Evolutionary conservation across 805 yeast genomes (phyloP).

Genomic region (Metschnikowia henanensis): DNA sequence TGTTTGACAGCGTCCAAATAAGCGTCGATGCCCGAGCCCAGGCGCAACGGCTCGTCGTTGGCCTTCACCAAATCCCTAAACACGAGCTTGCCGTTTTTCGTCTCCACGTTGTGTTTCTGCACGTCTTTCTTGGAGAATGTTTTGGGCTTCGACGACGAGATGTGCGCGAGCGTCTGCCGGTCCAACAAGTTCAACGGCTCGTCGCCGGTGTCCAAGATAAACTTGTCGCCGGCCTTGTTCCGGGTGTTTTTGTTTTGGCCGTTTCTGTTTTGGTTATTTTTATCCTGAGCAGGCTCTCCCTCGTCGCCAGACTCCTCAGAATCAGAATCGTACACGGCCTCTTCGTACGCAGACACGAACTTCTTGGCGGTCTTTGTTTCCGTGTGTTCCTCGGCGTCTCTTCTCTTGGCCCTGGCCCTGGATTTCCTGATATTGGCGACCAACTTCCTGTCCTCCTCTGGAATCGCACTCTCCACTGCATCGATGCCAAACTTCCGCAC

Average conservation of each 20-base stretch:
- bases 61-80: conserved; percentile 50
- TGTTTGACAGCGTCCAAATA: conserved; percentile 91
- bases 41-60: conserved; percentile 44
- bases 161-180: conserved; percentile 78
- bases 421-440: conserved; percentile 83
- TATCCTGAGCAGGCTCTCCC: too few species aligned
- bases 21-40: conserved; percentile 73
- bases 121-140: conserved; percentile 48
- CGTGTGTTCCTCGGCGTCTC: conserved; percentile 44
- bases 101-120: conserved; percentile 32
- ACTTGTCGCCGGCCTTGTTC: conserved; percentile 49
- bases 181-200: conserved; percentile 88
- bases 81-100: conserved; percentile 67
- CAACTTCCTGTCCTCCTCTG: conserved; percentile 85
- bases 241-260: conserved; percentile 25
- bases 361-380: conserved; percentile 37
- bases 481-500: conserved; percentile 91
- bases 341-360: conserved; percentile 87
- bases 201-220: conserved; percentile 73
- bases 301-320: conserved; percentile 64
- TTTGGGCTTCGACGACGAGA: conserved; percentile 85
- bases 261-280: too few species aligned
- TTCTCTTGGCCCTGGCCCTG: conserved; percentile 80
- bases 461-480: conserved; percentile 76
- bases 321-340: conserved; percentile 72